Base-by-base conservation (phyloP, 1,284 basidiomycete species). In the Ceratobasidium sp. region DNA sequence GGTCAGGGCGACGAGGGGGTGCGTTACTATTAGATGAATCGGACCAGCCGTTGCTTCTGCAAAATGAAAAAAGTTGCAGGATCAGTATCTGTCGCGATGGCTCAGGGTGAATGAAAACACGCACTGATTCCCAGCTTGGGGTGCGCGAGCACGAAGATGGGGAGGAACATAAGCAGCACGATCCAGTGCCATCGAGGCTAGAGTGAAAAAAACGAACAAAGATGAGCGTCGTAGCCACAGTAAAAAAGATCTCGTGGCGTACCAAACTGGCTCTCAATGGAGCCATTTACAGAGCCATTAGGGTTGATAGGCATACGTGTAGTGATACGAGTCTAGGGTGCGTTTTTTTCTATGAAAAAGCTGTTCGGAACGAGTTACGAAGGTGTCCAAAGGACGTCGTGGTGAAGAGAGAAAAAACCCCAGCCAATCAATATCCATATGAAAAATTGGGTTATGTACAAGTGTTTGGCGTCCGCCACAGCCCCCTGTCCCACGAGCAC, bases 161-260 rank as follows among this genome's bases (percentile, higher is more conserved):
- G 96, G 96, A 81, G 96, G 96, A 81, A 98, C 93, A 87, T 98
- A 98, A 80, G 95, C 91, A 82, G 93, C 49, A 42, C 58, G 60
- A 28, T 61, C 60, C 42, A 74, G 42, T 74, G 58, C 71, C 71
- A 74, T 74, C 71, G 71, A 74, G 71, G 71, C 71, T 74, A 58
- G 28, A 64, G 13, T 15, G 47, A 54, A 64, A 64, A 64, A n/a
- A 74, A 13, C 53, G n/a, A n/a, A n/a, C n/a, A n/a, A 26, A 39
- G 47, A 37, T 74, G 42, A 74, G 58, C 58, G 11, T 53, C 23
- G 49, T 15, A 33, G 23, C 26, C 15, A 47, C 31, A 10, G 39
- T 26, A 64, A 13, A 42, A 26, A 13, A 17, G 71, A 47, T 49
- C 47, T 63, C 37, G 71, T 64, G 71, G 60, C 71, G 58, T 49